Conservation (phyloP, 2,329 filamentous ascomycete species). For the Paraphoma chrysanthemicola region DNA sequence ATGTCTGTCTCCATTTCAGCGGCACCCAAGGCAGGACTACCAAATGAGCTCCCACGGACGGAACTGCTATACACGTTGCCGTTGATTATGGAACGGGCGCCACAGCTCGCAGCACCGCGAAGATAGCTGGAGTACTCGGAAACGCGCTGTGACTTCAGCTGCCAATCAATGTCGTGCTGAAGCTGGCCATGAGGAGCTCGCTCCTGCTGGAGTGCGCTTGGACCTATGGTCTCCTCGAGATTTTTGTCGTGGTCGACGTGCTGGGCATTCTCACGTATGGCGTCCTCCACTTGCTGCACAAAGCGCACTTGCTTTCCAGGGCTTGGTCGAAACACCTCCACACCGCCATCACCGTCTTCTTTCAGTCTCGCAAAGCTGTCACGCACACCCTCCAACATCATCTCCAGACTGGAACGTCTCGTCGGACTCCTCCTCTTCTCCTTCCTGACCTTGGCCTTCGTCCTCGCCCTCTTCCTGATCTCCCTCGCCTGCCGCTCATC, state of each 20-base stretch:
- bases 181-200: slow-evolving; percentile 1
- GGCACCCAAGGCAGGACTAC: background rate
- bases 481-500: slow-evolving; percentile 7
- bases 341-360: background rate
- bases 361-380: background rate
- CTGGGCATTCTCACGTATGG: background rate
- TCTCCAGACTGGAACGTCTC: slow-evolving; percentile 7
- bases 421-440: background rate
- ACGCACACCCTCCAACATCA: slow-evolving; percentile 1
- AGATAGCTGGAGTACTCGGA: slow-evolving; percentile 28
- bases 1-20: background rate
- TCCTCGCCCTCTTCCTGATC: slow-evolving; percentile 11
- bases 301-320: background rate
- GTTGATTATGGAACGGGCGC: slow-evolving; percentile 9
- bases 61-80: slow-evolving; percentile 1
- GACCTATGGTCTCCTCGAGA: background rate
- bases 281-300: background rate
- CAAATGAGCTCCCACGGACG: background rate
- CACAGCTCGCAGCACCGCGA: slow-evolving; percentile 19
- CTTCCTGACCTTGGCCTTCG: slow-evolving; percentile 5
- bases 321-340: background rate
- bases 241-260: background rate
- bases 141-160: slow-evolving; percentile 25
- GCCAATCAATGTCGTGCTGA: slow-evolving; percentile 20
- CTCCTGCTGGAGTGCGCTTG: background rate